Conservation (phyloP, 768 basidiomycete genomes). For the Dacryopinax primogenitus region DNA sequence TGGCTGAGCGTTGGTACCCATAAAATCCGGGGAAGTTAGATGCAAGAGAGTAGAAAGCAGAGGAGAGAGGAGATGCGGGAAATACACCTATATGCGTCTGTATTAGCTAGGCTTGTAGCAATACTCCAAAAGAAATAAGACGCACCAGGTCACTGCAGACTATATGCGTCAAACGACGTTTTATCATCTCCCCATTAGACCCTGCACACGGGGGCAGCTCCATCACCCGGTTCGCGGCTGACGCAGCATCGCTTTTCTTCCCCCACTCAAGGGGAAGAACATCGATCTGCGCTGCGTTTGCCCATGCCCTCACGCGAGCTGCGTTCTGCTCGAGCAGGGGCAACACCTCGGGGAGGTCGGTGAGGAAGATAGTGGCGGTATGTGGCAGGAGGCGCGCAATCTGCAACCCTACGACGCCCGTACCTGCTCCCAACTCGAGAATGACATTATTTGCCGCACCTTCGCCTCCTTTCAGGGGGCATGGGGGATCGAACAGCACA, state of each 20-base stretch:
- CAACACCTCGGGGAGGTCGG: conserved; percentile 68
- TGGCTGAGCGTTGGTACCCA: conserved; percentile 8
- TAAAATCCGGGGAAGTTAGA: conserved; percentile 46
- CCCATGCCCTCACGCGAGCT: conserved; percentile 9
- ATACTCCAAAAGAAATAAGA: conserved; percentile 15
- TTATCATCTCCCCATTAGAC: conserved; percentile 10
- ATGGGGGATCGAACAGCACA: conserved; percentile 42
- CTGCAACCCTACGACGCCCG: conserved; percentile 45
- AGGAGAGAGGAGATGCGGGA: conserved; percentile 66
- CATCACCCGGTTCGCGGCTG: conserved; percentile 25
- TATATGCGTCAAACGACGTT: conserved; percentile 41
- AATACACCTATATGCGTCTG: conserved; percentile 50
- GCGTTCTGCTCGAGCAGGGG: conserved; percentile 37
- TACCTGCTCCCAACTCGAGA: conserved; percentile 72
- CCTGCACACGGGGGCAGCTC: conserved; percentile 25
- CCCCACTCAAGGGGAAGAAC: conserved; percentile 67
- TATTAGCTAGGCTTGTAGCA: not conserved
- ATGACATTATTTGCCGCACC: conserved; percentile 25
- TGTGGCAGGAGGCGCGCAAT: conserved; percentile 28
- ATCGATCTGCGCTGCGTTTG: conserved; percentile 22
- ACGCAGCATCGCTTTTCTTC: conserved; percentile 31
- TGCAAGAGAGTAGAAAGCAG: conserved; percentile 62
- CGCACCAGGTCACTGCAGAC: conserved; percentile 75
- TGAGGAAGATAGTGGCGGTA: conserved; percentile 35
- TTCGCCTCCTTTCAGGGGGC: conserved; percentile 26